Conservation (phyloP, 2,329 filamentous ascomycete genomes). For the Colletotrichum incanum region DNA sequence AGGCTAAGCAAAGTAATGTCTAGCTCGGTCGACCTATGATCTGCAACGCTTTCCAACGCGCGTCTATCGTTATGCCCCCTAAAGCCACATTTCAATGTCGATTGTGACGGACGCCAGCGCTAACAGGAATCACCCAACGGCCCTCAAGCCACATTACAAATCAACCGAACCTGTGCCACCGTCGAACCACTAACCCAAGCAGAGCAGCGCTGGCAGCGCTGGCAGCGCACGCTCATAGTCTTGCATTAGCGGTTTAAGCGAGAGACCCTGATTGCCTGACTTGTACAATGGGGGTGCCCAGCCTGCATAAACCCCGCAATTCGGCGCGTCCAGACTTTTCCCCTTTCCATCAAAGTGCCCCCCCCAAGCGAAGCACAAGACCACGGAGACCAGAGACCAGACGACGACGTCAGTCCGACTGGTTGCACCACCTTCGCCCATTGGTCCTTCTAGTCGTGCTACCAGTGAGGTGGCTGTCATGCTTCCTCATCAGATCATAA, state of each 20-base stretch:
- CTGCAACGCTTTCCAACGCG: background rate
- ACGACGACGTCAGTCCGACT: constrained; percentile 36
- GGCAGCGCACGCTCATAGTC: background rate
- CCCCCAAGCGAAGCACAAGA: constrained; percentile 7
- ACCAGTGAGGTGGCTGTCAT: constrained; percentile 17
- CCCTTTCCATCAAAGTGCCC: constrained; percentile 1
- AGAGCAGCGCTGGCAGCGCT: background rate
- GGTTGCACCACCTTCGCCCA: constrained; percentile 26
- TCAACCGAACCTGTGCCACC: constrained; percentile 8
- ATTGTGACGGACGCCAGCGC: background rate
- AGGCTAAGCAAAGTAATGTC: background rate
- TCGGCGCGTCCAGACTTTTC: constrained; percentile 33
- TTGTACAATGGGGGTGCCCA: constrained; percentile 11
- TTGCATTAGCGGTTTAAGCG: constrained; percentile 26
- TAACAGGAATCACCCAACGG: constrained; percentile 15
- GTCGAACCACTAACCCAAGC: constrained; percentile 7
- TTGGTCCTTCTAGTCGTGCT: constrained; percentile 13
- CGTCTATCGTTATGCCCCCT: background rate
- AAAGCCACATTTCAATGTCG: background rate
- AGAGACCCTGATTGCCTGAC: constrained; percentile 33
- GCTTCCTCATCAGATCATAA: constrained; percentile 33
- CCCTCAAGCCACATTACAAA: constrained; percentile 1
- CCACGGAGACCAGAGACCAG: constrained; percentile 17
- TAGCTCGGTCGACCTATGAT: background rate
- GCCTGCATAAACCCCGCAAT: constrained; percentile 39